phyloP scores from a whole-genome alignment of 208 protist genomes.

The Trypanosoma vivax region DNA sequence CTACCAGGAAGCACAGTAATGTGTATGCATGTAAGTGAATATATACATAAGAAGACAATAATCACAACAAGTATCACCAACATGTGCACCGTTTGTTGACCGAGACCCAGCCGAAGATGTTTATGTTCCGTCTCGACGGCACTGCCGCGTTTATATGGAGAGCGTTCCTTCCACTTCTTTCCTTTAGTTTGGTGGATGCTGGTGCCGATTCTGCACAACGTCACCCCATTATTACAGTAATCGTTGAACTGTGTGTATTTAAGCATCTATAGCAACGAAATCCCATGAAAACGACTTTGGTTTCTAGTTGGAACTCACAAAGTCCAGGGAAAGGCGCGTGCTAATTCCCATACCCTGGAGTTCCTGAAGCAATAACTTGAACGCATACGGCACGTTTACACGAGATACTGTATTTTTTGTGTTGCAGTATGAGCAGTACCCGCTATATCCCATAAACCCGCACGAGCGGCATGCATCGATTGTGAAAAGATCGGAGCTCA shows the following conservation, averaged over 20 bases:
- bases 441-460: constrained; percentile 86
- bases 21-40: too few relatives aligned
- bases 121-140: too few relatives aligned
- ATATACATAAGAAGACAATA: too few relatives aligned
- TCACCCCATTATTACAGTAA: too few relatives aligned
- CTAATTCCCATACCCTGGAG: constrained; percentile 78
- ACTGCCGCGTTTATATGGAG: too few relatives aligned
- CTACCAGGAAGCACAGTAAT: too few relatives aligned
- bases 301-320: constrained; percentile 9
- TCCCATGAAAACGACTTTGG: neutral
- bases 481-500: constrained; percentile 95
- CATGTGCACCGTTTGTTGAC: too few relatives aligned
- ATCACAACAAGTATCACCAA: too few relatives aligned
- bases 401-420: constrained; percentile 60
- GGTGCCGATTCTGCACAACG: too few relatives aligned
- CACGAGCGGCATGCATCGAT: constrained; percentile 93
- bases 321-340: constrained; percentile 14
- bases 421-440: constrained; percentile 95
- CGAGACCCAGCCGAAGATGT: too few relatives aligned
- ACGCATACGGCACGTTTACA: constrained; percentile 98
- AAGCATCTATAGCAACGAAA: constrained; percentile 1
- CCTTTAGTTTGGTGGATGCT: too few relatives aligned
- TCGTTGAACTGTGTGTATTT: neutral
- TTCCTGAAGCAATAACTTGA: constrained; percentile 99
- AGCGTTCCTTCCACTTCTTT: too few relatives aligned